phyloP scores from a whole-genome alignment of 108 stramenopile genomes.

The Conticribra guillardii region DNA sequence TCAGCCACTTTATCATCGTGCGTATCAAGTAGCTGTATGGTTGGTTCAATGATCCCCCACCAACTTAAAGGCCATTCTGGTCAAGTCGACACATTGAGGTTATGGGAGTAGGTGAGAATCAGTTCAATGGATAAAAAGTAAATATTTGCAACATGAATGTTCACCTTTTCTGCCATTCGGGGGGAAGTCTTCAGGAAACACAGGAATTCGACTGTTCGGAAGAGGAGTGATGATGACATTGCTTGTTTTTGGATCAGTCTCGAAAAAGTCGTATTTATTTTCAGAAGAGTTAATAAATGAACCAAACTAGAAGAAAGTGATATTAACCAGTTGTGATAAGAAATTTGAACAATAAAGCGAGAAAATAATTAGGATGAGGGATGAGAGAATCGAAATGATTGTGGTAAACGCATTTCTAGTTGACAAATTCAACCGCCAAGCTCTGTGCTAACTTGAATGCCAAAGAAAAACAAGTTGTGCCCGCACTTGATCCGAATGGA shows the following conservation, averaged over 20 bases:
- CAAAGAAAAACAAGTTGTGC: too few species aligned
- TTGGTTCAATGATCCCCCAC: slow-evolving; percentile 49
- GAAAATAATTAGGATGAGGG: background rate
- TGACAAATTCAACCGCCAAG: too few species aligned
- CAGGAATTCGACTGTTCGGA: slow-evolving; percentile 41
- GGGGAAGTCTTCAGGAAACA: slow-evolving; percentile 54
- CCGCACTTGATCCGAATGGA: too few species aligned
- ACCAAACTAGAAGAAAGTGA: slow-evolving; percentile 26
- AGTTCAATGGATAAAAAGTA: too few species aligned
- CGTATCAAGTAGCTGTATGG: slow-evolving; percentile 17
- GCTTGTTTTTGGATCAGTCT: slow-evolving; percentile 25
- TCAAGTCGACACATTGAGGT: background rate
- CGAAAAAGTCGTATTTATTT: slow-evolving; percentile 42
- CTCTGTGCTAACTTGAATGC: too few species aligned
- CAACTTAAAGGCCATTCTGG: slow-evolving; percentile 43
- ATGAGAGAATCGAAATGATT: too few species aligned
- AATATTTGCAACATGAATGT: too few species aligned
- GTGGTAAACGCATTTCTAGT: too few species aligned
- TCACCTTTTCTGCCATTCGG: slow-evolving; percentile 23
- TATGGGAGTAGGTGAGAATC: too few species aligned
- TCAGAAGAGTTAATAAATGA: slow-evolving; percentile 36
- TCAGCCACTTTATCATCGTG: slow-evolving; percentile 35
- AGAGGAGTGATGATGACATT: slow-evolving; percentile 28
- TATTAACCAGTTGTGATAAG: background rate
- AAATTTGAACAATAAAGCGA: background rate